Percentiles rank a stretch among this genome's conserved stretches.
Evolutionary conservation across 2,329 filamentous ascomycete genomes (phyloP).

Genomic region (Penicillium hesseltinei): DNA sequence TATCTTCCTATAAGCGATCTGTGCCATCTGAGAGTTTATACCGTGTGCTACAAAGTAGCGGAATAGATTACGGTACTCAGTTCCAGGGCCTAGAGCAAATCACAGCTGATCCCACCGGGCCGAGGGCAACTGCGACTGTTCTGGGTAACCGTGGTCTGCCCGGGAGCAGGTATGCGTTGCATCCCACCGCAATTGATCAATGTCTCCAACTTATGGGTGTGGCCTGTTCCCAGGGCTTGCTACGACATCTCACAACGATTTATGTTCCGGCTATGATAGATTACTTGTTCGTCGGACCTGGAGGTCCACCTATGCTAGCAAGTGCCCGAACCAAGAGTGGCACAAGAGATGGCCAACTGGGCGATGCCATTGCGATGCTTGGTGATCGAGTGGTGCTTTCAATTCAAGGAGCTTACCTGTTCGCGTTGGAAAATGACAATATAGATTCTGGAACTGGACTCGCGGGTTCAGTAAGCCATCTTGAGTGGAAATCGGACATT

Average conservation of each 20-base stretch:
- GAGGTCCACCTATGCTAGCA: neutral
- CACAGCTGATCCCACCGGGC: neutral
- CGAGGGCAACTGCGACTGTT: neutral
- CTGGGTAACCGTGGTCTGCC: neutral
- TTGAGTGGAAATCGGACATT: slow-evolving; percentile 5
- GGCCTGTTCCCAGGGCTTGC: slow-evolving; percentile 5
- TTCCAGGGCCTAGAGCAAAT: slow-evolving; percentile 4
- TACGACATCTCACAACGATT: neutral
- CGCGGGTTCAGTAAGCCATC: neutral
- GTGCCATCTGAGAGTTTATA: neutral
- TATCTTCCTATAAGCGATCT: neutral
- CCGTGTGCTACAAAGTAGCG: neutral
- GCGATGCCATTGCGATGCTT: neutral
- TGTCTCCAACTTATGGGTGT: slow-evolving; percentile 14
- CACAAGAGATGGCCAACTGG: slow-evolving; percentile 1
- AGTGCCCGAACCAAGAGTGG: neutral
- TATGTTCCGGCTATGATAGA: slow-evolving; percentile 13
- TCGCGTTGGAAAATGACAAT: slow-evolving; percentile 1
- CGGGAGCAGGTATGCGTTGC: slow-evolving; percentile 4
- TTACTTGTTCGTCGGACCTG: slow-evolving; percentile 1
- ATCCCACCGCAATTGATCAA: slow-evolving; percentile 16
- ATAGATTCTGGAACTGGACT: neutral
- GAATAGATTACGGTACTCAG: slow-evolving; percentile 5
- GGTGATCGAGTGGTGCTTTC: neutral
- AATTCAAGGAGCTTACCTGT: neutral